Percentiles rank a stretch among this genome's conserved stretches.
Conservation (phyloP, 495 filamentous ascomycete genomes). For the Achaetomiella virescens region DNA sequence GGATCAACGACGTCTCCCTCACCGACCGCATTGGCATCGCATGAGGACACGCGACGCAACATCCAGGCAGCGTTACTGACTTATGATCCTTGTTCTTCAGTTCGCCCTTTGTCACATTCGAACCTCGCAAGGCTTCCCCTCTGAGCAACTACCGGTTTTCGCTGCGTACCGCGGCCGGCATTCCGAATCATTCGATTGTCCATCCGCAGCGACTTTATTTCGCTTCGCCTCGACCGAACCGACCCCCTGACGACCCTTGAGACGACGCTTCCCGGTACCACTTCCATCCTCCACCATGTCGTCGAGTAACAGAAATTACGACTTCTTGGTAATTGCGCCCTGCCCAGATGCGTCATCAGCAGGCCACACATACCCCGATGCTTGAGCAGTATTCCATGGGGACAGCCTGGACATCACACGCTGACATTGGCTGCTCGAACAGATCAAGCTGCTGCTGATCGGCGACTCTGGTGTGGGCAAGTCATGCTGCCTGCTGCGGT, state of each 20-base stretch:
- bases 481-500: conserved; percentile 95
- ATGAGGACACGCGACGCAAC: neutral
- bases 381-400: neutral
- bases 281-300: conserved; percentile 60
- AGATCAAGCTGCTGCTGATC: conserved; percentile 99
- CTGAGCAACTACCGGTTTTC: neutral
- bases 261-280: neutral
- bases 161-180: neutral
- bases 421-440: conserved; percentile 7
- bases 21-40: neutral
- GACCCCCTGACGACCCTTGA: neutral
- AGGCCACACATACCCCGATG: neutral
- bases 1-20: neutral
- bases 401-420: conserved; percentile 7
- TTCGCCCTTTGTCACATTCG: neutral
- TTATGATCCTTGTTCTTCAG: neutral
- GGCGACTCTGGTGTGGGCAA: conserved; percentile 98
- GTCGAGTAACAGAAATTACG: conserved; percentile 93
- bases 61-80: neutral
- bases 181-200: neutral
- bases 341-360: neutral
- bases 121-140: neutral
- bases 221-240: conserved; percentile 4
- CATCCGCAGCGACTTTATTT: neutral
- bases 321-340: conserved; percentile 70